A percentile compares a stretch with the other conserved stretches of the same genome.
phyloP scores from a whole-genome alignment of 306 rosid species.

The Gastrolobium bilobum region DNA sequence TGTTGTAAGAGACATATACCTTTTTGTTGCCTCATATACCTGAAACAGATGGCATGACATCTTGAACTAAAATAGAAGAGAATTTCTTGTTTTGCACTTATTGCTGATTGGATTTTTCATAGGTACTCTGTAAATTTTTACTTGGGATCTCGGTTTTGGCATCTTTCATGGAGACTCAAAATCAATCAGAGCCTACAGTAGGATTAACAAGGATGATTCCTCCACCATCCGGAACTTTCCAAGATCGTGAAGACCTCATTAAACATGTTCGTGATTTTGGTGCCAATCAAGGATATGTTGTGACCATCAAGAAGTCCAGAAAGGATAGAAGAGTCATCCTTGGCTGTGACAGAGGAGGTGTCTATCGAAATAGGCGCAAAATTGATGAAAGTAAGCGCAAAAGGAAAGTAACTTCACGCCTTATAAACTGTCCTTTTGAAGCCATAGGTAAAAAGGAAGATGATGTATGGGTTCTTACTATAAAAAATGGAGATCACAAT shows the following conservation, averaged over 20 bases:
- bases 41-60: constrained; percentile 18
- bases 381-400: constrained; percentile 77
- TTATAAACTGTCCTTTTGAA: constrained; percentile 86
- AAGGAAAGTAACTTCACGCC: constrained; percentile 80
- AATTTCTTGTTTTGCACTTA: neutral
- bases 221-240: constrained; percentile 68
- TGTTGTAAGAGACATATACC: neutral
- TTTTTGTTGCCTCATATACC: constrained; percentile 17
- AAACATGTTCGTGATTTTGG: constrained; percentile 78
- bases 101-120: constrained; percentile 26
- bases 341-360: constrained; percentile 87
- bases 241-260: constrained; percentile 80
- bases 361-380: constrained; percentile 83
- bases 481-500: constrained; percentile 78
- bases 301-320: constrained; percentile 85
- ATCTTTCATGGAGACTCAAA: constrained; percentile 55
- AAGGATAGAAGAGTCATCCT: constrained; percentile 86
- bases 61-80: constrained; percentile 1
- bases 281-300: constrained; percentile 81
- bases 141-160: constrained; percentile 39
- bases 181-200: constrained; percentile 51
- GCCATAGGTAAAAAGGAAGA: constrained; percentile 78
- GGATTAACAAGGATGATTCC: constrained; percentile 61
- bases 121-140: constrained; percentile 31
- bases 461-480: constrained; percentile 72